Percentiles rank a stretch among this genome's conserved stretches.
These are phyloP conservation scores for Erythrophleum ivorense DNA, from an alignment of 331 rosid genomes.

Conservation along the genomic window DNA sequence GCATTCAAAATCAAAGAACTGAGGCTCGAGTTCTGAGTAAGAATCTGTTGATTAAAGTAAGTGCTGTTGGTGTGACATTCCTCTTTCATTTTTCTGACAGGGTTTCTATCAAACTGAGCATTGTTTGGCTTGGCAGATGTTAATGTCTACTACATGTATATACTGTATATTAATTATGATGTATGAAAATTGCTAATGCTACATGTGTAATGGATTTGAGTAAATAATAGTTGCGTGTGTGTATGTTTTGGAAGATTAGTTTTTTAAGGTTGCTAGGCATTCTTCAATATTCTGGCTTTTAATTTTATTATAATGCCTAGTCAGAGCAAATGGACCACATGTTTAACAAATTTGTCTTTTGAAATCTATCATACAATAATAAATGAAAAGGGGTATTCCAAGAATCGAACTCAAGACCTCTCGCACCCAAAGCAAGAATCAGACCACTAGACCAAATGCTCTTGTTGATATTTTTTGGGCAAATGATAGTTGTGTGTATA, in stretches of 20 bases:
- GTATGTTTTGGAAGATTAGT: slow-evolving; percentile 15
- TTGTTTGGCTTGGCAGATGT: slow-evolving; percentile 27
- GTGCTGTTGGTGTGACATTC: slow-evolving; percentile 25
- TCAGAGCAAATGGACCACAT: not conserved
- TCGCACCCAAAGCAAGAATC: slow-evolving; percentile 72
- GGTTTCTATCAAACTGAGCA: slow-evolving; percentile 32
- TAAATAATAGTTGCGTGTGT: not conserved
- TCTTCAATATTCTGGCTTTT: not conserved
- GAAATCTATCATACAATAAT: not conserved
- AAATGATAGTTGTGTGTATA: not conserved
- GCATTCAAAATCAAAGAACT: slow-evolving; percentile 57
- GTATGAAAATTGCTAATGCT: slow-evolving; percentile 26
- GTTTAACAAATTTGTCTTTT: not conserved
- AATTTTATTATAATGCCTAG: not conserved
- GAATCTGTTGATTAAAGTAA: slow-evolving; percentile 22
- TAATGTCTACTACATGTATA: not conserved
- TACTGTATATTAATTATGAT: slow-evolving; percentile 18
- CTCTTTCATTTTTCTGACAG: slow-evolving; percentile 24
- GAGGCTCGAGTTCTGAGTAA: slow-evolving; percentile 38
- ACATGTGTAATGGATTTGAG: slow-evolving; percentile 23
- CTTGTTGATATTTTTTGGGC: not conserved
- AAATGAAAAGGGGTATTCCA: slow-evolving; percentile 46
- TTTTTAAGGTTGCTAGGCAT: not conserved
- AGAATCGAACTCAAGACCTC: slow-evolving; percentile 67
- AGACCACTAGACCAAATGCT: slow-evolving; percentile 73